Base-by-base conservation (phyloP, 2,329 filamentous ascomycete genomes). In the Fusarium tanahbumbuense region DNA sequence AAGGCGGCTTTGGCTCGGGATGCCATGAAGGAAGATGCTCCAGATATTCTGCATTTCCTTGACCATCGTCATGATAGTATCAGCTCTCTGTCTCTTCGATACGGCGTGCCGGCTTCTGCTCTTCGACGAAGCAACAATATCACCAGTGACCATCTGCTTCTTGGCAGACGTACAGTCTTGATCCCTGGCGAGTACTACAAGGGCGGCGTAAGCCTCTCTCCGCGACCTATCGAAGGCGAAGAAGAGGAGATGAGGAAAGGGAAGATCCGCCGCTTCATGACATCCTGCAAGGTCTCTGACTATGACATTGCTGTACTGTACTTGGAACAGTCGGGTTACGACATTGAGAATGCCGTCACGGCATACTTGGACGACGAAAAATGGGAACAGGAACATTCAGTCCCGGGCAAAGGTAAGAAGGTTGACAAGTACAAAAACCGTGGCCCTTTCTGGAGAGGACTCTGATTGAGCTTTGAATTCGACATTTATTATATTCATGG, bases 281-380 rank as follows among this genome's bases (percentile, higher is more conserved):
- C 93, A 4, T 85, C 86, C 2, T 93, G 90, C 80, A 95, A 95
- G 77, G 91, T 93, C 28, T 83, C 87, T 25, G 91, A 94, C 83
- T 94, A 90, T 81, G 91, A 93, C 76, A 83, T 93, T 53, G 93
- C 93, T 3, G 78, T 92, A 28, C 77, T 94, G 22, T 96, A 96
- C 78, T 84, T 96, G 45, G 87, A 93, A 74, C 90, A 93, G 77
- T 82, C 85, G 23, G 84, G 85, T 10, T 93, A 92, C 77, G 85
- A 93, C 72, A 81, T 94, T 18, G 87, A 89, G 6, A 78, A 80
- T 28, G 92, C 92, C 0, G 85, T 92, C 9, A 83, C 86, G 40
- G 83, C 86, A 5, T 94, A 88, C 77, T 84, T 87, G 68, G 91
- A 88, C 6, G 93, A 96, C 68, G 92, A 94, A 77, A 84, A 83